Conservation (phyloP, 441 rosid species). For the Brassica balearica region DNA sequence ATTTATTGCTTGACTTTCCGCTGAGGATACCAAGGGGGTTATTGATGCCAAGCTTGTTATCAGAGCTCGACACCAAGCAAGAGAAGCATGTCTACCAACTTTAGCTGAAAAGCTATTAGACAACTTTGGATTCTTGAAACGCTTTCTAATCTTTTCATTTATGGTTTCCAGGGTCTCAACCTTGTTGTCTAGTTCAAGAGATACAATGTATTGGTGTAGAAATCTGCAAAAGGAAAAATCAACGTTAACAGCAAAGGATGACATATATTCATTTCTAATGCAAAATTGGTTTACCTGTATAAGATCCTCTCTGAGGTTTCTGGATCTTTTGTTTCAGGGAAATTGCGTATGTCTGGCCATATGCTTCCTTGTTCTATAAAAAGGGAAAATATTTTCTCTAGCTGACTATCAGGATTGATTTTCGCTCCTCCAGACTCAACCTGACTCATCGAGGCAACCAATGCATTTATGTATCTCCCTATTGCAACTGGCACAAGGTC, state of each 20-base stretch:
- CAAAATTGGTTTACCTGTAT: constrained; percentile 67
- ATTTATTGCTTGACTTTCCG: constrained; percentile 53
- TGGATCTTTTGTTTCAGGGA: constrained; percentile 73
- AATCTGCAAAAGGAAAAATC: constrained; percentile 55
- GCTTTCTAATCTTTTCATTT: constrained; percentile 89
- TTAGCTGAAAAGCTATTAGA: constrained; percentile 80
- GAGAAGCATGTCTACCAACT: constrained; percentile 93
- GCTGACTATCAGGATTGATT: constrained; percentile 58
- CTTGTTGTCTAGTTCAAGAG: constrained; percentile 75
- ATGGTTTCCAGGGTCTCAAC: constrained; percentile 86
- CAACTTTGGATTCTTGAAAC: constrained; percentile 93
- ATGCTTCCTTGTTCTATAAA: constrained; percentile 95
- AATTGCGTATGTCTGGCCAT: constrained; percentile 89
- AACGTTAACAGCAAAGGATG: constrained; percentile 19
- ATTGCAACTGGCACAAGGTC: constrained; percentile 93
- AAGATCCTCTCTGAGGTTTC: constrained; percentile 81
- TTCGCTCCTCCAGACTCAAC: constrained; percentile 53
- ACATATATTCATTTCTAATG: constrained; percentile 24
- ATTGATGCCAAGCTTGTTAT: constrained; percentile 76
- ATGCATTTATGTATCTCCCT: constrained; percentile 85
- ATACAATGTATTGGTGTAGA: constrained; percentile 72
- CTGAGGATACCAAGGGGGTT: constrained; percentile 65
- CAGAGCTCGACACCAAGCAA: constrained; percentile 93
- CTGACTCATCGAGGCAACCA: constrained; percentile 66
- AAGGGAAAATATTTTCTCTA: constrained; percentile 89